Evolutionary conservation across 192 early-diverging fungal genomes (phyloP).

Genomic region (Blastocladiella britannica): DNA sequence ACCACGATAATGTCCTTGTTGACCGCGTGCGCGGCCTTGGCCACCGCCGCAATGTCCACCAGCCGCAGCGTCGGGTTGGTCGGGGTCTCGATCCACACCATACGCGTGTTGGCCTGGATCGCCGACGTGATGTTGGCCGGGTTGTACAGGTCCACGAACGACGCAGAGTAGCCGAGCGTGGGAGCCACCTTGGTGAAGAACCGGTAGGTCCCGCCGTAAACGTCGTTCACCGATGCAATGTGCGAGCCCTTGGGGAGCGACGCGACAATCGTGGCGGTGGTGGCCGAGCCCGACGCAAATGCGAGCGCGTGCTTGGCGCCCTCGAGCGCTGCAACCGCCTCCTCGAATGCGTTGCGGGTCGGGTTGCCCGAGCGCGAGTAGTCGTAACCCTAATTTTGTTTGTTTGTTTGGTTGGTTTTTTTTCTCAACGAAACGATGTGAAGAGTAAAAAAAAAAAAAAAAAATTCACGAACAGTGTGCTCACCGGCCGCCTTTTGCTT

Average conservation of each 20-base stretch:
- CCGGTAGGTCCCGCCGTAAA: slow-evolving; percentile 76
- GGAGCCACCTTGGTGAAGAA: slow-evolving; percentile 68
- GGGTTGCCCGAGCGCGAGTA: slow-evolving; percentile 71
- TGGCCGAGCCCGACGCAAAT: slow-evolving; percentile 64
- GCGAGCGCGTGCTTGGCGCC: slow-evolving; percentile 66
- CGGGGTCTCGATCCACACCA: slow-evolving; percentile 74
- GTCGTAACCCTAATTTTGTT: slow-evolving; percentile 46
- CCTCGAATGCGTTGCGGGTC: slow-evolving; percentile 51
- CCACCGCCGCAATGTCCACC: slow-evolving; percentile 53
- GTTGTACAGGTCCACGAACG: slow-evolving; percentile 59
- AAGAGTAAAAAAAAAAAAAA: not conserved
- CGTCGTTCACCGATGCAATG: slow-evolving; percentile 68
- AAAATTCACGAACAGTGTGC: slow-evolving; percentile 26
- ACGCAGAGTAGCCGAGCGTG: slow-evolving; percentile 36
- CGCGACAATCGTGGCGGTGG: slow-evolving; percentile 59
- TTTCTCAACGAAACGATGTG: no score
- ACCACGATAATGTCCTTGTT: slow-evolving; percentile 35
- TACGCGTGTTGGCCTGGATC: slow-evolving; percentile 49
- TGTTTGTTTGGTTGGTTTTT: no score
- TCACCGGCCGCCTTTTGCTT: slow-evolving; percentile 80
- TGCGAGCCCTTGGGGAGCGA: slow-evolving; percentile 47
- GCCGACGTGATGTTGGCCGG: slow-evolving; percentile 35
- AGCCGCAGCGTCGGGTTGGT: slow-evolving; percentile 70
- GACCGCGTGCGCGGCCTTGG: slow-evolving; percentile 35
- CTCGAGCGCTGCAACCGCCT: slow-evolving; percentile 80